Evolutionary conservation across 306 rosid species (phyloP).

Genomic region (Quercus aquifolioides): DNA sequence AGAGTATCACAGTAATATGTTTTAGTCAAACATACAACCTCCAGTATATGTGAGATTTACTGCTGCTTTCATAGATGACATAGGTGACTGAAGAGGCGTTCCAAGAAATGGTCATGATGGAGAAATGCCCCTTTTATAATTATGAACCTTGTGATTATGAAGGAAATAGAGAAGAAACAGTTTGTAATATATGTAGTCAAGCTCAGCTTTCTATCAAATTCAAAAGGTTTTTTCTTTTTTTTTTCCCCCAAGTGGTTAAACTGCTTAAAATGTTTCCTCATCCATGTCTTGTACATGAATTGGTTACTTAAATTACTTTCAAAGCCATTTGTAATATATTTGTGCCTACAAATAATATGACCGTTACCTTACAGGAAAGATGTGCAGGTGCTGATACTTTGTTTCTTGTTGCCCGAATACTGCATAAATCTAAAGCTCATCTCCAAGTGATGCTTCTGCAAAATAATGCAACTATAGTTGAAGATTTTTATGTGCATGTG

Average conservation of each 20-base stretch:
- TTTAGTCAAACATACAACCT: neutral
- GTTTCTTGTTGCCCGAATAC: conserved; percentile 71
- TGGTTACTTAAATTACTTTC: conserved; percentile 5
- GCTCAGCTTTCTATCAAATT: neutral
- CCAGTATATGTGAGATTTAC: neutral
- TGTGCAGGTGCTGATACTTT: conserved; percentile 86
- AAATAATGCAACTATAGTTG: conserved; percentile 75
- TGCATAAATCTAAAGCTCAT: conserved; percentile 86
- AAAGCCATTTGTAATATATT: conserved; percentile 18
- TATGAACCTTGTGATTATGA: neutral
- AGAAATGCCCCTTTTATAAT: neutral
- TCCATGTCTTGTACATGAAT: neutral
- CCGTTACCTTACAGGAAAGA: conserved; percentile 76
- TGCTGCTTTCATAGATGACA: neutral
- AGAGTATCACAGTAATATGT: neutral
- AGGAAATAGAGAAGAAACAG: neutral
- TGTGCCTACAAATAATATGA: conserved; percentile 23
- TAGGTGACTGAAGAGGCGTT: neutral
- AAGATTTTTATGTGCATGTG: conserved; percentile 87
- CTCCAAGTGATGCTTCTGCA: conserved; percentile 88
- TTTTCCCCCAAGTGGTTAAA: neutral
- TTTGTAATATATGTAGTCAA: neutral
- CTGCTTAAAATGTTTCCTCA: neutral
- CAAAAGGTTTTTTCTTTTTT: neutral
- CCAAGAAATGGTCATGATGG: neutral